Evolutionary conservation across 805 yeast species (phyloP).

Genomic region (Debaryomyces maramus): DNA sequence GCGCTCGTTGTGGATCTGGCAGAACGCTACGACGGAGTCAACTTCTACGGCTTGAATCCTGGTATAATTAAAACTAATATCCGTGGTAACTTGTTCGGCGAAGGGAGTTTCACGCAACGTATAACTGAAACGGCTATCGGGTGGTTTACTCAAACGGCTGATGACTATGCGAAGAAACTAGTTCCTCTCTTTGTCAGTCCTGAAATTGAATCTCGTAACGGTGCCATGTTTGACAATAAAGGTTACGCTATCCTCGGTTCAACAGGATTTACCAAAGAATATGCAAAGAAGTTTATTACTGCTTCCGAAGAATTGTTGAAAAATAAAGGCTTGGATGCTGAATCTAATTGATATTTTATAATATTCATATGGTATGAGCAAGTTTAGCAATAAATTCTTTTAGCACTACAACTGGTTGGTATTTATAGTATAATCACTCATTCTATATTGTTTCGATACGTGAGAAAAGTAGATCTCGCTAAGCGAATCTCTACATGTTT

Average conservation of each 20-base stretch:
- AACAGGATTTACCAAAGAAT: constrained; percentile 24
- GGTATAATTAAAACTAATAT: constrained; percentile 37
- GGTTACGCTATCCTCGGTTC: constrained; percentile 25
- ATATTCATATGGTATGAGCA: too few species aligned
- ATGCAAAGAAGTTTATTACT: constrained; percentile 24
- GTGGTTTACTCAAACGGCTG: constrained; percentile 30
- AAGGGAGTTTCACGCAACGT: constrained; percentile 20
- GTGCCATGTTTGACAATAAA: constrained; percentile 28
- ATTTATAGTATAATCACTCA: too few species aligned
- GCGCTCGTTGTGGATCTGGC: constrained; percentile 24
- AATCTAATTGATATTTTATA: too few species aligned
- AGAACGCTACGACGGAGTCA: constrained; percentile 16
- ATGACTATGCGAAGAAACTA: constrained; percentile 29
- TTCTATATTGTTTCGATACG: too few species aligned
- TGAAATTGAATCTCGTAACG: constrained; percentile 27
- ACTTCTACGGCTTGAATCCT: constrained; percentile 40
- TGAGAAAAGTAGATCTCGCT: too few species aligned
- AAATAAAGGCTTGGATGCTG: constrained; percentile 15
- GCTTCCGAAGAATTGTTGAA: constrained; percentile 22
- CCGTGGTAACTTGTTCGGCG: constrained; percentile 32
- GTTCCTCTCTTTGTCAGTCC: constrained; percentile 28
- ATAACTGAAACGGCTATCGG: constrained; percentile 28
- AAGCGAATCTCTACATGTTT: too few species aligned
- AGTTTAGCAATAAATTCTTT: too few species aligned
- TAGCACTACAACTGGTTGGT: too few species aligned